Conservation (phyloP, 176 grass and related monocot species). For the Oryza punctata region DNA sequence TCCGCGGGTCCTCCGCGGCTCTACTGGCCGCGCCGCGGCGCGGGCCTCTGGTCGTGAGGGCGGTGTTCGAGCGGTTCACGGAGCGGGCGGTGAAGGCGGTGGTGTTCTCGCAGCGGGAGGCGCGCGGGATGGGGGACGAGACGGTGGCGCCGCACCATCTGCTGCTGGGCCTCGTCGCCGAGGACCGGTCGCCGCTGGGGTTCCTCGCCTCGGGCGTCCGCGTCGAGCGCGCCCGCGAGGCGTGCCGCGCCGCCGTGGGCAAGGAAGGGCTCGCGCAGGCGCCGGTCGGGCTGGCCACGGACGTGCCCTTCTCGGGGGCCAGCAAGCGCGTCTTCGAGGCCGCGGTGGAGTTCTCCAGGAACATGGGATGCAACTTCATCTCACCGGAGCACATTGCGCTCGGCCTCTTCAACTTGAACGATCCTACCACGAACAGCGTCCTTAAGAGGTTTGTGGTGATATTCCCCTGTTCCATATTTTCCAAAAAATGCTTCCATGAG, state of each 20-base stretch:
- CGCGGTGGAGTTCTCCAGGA: constrained; percentile 72
- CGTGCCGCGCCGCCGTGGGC: constrained; percentile 44
- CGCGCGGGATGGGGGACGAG: constrained; percentile 70
- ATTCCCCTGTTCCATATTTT: not conserved
- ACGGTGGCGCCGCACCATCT: constrained; percentile 87
- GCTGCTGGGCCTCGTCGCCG: constrained; percentile 88
- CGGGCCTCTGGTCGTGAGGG: constrained; percentile 40
- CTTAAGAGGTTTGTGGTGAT: constrained; percentile 68
- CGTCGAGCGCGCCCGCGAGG: constrained; percentile 77
- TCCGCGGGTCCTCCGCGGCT: constrained; percentile 23
- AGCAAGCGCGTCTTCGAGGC: constrained; percentile 80
- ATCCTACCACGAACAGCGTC: constrained; percentile 61
- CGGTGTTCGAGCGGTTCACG: constrained; percentile 92
- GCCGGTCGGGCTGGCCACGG: constrained; percentile 50
- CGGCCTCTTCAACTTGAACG: constrained; percentile 72
- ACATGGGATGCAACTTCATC: constrained; percentile 85
- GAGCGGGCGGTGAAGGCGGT: constrained; percentile 83
- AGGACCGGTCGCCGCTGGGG: constrained; percentile 61
- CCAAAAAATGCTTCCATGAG: not conserved
- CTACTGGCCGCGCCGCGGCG: not conserved
- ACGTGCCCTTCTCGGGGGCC: constrained; percentile 72
- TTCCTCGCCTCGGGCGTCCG: constrained; percentile 76
- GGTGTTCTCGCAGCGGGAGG: constrained; percentile 86
- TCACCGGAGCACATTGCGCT: constrained; percentile 87
- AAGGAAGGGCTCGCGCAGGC: constrained; percentile 13